Percentiles rank a stretch among this genome's conserved stretches.
Evolutionary conservation across 306 rosid genomes (phyloP).

Genomic region (Medicago truncatula): DNA sequence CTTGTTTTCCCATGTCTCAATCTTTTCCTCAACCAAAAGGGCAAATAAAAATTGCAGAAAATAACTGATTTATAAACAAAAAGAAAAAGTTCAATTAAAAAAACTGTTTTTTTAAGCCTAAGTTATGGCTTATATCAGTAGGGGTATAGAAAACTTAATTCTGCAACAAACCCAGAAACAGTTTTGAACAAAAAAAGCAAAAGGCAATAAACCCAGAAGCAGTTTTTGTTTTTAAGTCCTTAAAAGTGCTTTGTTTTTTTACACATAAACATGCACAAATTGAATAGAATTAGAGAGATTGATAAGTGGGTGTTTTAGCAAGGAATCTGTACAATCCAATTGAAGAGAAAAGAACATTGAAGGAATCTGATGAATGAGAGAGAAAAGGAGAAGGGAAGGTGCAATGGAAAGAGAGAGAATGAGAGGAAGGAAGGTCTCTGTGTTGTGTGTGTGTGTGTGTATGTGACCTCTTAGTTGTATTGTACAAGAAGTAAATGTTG

Average conservation of each 20-base stretch:
- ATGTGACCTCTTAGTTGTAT: slow-evolving; percentile 67
- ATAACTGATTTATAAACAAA: slow-evolving; percentile 37
- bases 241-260: slow-evolving; percentile 40
- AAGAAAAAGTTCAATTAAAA: slow-evolving; percentile 32
- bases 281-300: slow-evolving; percentile 62
- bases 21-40: slow-evolving; percentile 57
- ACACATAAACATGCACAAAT: slow-evolving; percentile 54
- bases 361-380: slow-evolving; percentile 90
- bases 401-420: slow-evolving; percentile 65
- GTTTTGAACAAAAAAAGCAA: slow-evolving; percentile 59
- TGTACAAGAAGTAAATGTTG: slow-evolving; percentile 76
- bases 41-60: slow-evolving; percentile 49
- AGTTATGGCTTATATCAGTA: slow-evolving; percentile 45
- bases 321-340: slow-evolving; percentile 66
- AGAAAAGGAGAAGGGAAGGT: slow-evolving; percentile 77
- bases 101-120: slow-evolving; percentile 48
- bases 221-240: slow-evolving; percentile 56
- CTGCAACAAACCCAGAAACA: slow-evolving; percentile 68
- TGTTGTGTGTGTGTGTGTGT: not conserved
- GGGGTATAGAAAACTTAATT: slow-evolving; percentile 54
- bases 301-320: slow-evolving; percentile 52
- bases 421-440: slow-evolving; percentile 51
- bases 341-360: slow-evolving; percentile 69
- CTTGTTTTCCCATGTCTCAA: slow-evolving; percentile 92
- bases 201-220: slow-evolving; percentile 68